Conservation (phyloP, 2,329 filamentous ascomycete genomes). For the Aspergillus caelatus region DNA sequence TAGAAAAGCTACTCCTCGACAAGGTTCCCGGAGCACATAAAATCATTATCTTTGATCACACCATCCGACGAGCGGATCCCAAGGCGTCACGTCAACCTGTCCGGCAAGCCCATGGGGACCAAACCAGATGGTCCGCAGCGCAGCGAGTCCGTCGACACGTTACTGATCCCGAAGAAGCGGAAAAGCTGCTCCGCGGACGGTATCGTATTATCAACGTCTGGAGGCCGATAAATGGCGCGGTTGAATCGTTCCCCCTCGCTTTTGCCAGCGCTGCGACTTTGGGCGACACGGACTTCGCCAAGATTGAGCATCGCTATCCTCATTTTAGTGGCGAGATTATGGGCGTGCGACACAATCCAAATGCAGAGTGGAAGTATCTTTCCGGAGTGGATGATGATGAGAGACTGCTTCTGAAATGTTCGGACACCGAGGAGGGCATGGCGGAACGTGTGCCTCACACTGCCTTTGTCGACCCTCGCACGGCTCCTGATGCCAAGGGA, state of each 20-base stretch:
- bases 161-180: slow-evolving; percentile 62
- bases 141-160: slow-evolving; percentile 71
- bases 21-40: slow-evolving; percentile 66
- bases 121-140: slow-evolving; percentile 68
- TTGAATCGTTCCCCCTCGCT: slow-evolving; percentile 60
- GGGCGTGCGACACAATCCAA: slow-evolving; percentile 62
- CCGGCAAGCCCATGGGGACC: slow-evolving; percentile 76
- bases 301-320: slow-evolving; percentile 75
- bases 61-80: slow-evolving; percentile 68
- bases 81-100: slow-evolving; percentile 69
- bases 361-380: slow-evolving; percentile 76
- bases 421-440: slow-evolving; percentile 62
- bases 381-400: slow-evolving; percentile 76
- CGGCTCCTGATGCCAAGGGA: slow-evolving; percentile 67
- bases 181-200: slow-evolving; percentile 63
- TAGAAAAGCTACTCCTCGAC: slow-evolving; percentile 70
- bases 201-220: slow-evolving; percentile 89
- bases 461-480: slow-evolving; percentile 76
- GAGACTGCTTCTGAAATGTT: slow-evolving; percentile 74
- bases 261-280: slow-evolving; percentile 61
- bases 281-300: slow-evolving; percentile 65
- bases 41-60: slow-evolving; percentile 84
- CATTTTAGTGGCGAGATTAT: slow-evolving; percentile 73
- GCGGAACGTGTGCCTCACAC: slow-evolving; percentile 65
- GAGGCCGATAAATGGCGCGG: slow-evolving; percentile 65